Evolutionary conservation across 2,329 filamentous ascomycete genomes (phyloP).

Genomic region (Coccinonectria pachysandricola): DNA sequence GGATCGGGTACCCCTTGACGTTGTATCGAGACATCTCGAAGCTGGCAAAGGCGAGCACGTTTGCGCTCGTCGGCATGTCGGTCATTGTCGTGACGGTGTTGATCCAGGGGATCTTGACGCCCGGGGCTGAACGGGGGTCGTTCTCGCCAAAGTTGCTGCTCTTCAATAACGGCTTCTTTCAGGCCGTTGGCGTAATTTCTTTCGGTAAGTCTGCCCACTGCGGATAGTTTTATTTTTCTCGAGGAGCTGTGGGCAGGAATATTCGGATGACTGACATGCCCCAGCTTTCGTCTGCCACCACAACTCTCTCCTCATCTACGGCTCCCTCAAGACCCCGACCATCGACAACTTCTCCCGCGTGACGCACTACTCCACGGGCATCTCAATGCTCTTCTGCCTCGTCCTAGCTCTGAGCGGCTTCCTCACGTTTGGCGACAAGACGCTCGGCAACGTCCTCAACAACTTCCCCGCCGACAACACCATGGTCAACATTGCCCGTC

Average conservation of each 20-base stretch:
- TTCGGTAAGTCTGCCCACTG: constrained; percentile 55
- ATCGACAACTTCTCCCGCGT: constrained; percentile 90
- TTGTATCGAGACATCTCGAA: constrained; percentile 96
- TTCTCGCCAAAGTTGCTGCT: constrained; percentile 60
- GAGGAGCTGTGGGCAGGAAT: too few relatives aligned
- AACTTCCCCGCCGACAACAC: constrained; percentile 88
- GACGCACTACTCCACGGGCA: constrained; percentile 83
- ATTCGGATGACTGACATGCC: constrained; percentile 2
- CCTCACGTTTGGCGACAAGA: constrained; percentile 84
- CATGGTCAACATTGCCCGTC: constrained; percentile 87
- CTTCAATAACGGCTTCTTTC: constrained; percentile 83
- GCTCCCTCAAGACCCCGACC: constrained; percentile 85
- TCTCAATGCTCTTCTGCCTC: constrained; percentile 88
- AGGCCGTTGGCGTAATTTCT: constrained; percentile 95
- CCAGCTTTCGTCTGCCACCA: constrained; percentile 66
- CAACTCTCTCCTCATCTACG: constrained; percentile 95
- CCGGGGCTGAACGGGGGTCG: constrained; percentile 59
- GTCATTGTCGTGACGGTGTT: constrained; percentile 83
- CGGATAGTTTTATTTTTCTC: neutral
- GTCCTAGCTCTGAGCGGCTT: constrained; percentile 82
- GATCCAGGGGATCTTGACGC: constrained; percentile 68
- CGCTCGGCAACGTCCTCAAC: constrained; percentile 91
- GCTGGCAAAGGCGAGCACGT: constrained; percentile 90
- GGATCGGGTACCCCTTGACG: constrained; percentile 81
- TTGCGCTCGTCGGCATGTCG: constrained; percentile 87